A percentile compares a stretch with the other conserved stretches of the same genome.
These are phyloP conservation scores for Butyriboletus appendiculatus DNA, from an alignment of 1,284 basidiomycete genomes.

Conservation along the genomic window DNA sequence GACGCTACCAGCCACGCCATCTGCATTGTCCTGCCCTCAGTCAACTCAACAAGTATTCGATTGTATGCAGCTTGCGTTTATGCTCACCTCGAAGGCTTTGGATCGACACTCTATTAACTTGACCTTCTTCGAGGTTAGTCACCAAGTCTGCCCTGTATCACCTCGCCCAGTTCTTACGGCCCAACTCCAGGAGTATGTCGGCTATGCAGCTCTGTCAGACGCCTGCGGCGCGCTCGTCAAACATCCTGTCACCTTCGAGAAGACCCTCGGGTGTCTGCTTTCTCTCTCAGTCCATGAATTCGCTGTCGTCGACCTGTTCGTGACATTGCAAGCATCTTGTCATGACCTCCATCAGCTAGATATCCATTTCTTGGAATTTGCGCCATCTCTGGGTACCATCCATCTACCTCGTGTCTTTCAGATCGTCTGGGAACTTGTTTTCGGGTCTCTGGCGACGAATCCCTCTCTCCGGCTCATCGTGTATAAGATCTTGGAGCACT, in stretches of 20 bases:
- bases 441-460: constrained; percentile 32
- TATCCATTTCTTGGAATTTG: constrained; percentile 36
- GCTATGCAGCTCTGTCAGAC: constrained; percentile 60
- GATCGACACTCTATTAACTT: constrained; percentile 55
- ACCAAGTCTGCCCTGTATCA: background rate
- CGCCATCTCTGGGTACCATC: constrained; percentile 43
- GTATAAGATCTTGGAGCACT: constrained; percentile 61
- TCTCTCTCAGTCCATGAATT: constrained; percentile 66
- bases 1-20: constrained; percentile 40
- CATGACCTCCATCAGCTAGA: constrained; percentile 43
- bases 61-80: constrained; percentile 57
- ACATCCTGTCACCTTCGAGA: constrained; percentile 49
- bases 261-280: constrained; percentile 62
- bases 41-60: constrained; percentile 49
- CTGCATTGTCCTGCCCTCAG: constrained; percentile 41
- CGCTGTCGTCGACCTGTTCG: constrained; percentile 52
- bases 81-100: constrained; percentile 64
- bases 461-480: constrained; percentile 47
- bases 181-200: constrained; percentile 55
- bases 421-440: constrained; percentile 52
- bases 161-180: background rate
- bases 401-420: constrained; percentile 55
- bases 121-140: constrained; percentile 66
- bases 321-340: constrained; percentile 39
- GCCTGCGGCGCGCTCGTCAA: constrained; percentile 53